phyloP scores from a whole-genome alignment of 345 rosid genomes.

The Linum lewisii region DNA sequence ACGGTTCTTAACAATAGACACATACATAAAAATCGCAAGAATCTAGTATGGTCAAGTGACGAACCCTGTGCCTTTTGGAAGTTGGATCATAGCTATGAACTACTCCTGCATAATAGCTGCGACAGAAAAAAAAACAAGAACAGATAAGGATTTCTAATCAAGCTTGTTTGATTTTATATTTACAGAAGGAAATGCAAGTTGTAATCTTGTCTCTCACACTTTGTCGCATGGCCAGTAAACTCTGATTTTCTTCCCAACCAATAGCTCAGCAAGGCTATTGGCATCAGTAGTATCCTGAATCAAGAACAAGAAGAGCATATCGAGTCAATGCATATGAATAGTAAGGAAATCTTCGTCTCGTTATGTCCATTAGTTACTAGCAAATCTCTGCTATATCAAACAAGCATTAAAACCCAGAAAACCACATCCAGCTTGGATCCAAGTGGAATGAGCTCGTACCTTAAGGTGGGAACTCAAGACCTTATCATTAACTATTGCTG shows the following conservation, averaged over 20 bases:
- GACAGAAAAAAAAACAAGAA: not conserved
- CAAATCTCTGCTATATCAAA: too few species aligned
- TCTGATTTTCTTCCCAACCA: conserved; percentile 44
- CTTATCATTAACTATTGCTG: conserved; percentile 12
- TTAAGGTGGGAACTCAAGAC: conserved; percentile 10
- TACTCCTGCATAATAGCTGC: conserved; percentile 65
- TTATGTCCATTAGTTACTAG: not conserved
- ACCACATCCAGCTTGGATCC: too few species aligned
- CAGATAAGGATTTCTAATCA: not conserved
- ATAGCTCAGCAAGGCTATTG: conserved; percentile 22
- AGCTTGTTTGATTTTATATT: not conserved
- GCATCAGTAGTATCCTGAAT: conserved; percentile 30
- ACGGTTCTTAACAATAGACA: not conserved
- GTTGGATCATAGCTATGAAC: conserved; percentile 35
- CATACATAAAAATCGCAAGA: not conserved
- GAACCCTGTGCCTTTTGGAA: conserved; percentile 49
- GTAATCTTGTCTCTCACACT: conserved; percentile 28
- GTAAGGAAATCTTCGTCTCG: not conserved
- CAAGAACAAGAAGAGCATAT: not conserved
- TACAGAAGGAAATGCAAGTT: not conserved
- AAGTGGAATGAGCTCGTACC: conserved; percentile 10
- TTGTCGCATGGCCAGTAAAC: conserved; percentile 73
- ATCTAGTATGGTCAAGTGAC: conserved; percentile 4
- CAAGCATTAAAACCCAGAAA: not conserved
- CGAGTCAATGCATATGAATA: not conserved